These are phyloP conservation scores for Coniferiporia weirii DNA, from an alignment of 1,284 basidiomycete species.

Conservation along the genomic window DNA sequence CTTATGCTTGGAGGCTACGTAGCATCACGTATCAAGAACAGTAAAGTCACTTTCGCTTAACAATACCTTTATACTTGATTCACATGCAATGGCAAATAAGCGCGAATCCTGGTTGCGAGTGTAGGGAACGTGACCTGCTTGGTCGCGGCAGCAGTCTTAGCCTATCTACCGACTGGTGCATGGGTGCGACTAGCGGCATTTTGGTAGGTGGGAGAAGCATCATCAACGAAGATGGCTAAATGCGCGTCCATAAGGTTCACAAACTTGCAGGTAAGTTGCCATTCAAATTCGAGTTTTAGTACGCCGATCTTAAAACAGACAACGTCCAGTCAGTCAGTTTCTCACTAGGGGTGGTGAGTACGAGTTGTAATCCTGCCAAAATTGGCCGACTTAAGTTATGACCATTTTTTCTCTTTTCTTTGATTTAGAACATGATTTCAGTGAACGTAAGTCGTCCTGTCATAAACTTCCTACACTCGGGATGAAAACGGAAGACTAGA, in stretches of 20 bases:
- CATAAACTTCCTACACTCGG: not conserved
- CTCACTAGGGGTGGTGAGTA: conserved; percentile 11
- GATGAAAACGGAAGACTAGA: not conserved
- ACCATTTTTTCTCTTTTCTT: not conserved
- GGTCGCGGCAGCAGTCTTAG: conserved; percentile 8
- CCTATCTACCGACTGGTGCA: conserved; percentile 8
- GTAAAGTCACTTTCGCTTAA: not conserved
- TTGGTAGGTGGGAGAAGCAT: conserved; percentile 3
- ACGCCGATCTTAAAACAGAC: not conserved
- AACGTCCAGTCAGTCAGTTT: conserved; percentile 13
- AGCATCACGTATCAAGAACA: conserved; percentile 8
- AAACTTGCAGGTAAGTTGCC: conserved; percentile 3
- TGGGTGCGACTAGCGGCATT: conserved; percentile 14
- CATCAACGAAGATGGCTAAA: not conserved
- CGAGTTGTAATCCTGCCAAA: no score
- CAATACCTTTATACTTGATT: not conserved
- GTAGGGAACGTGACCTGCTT: conserved; percentile 13
- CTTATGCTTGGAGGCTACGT: conserved; percentile 13
- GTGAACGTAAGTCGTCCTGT: conserved; percentile 5
- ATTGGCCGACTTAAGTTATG: not conserved
- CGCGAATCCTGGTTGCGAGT: conserved; percentile 12
- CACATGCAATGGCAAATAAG: not conserved
- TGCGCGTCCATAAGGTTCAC: no score
- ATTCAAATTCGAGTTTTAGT: no score
- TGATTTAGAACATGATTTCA: conserved; percentile 12